These are phyloP conservation scores for Abortiporus biennis DNA, from an alignment of 1,284 basidiomycete genomes.

Conservation along the genomic window DNA sequence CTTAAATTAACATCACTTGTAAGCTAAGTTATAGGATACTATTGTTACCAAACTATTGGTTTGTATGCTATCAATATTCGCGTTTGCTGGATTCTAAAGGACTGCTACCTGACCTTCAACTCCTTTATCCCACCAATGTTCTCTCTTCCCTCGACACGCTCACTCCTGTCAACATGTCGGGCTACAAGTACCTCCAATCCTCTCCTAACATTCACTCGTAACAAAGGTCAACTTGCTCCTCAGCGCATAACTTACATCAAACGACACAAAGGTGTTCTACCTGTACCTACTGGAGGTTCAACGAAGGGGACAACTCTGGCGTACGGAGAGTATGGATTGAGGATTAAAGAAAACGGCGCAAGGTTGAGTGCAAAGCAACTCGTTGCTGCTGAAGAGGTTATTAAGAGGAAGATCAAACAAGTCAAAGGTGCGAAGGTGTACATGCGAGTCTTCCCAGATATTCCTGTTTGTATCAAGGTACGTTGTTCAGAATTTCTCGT, in stretches of 20 bases:
- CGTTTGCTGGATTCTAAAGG: background rate
- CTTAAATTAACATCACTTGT: conserved; percentile 3
- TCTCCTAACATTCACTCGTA: conserved; percentile 21
- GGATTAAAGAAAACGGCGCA: conserved; percentile 79
- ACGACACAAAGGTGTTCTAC: conserved; percentile 83
- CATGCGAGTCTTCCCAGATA: conserved; percentile 91
- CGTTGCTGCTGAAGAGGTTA: conserved; percentile 79
- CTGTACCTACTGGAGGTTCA: conserved; percentile 83
- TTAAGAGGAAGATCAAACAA: conserved; percentile 87
- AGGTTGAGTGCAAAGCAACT: conserved; percentile 92
- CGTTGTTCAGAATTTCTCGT: conserved; percentile 12
- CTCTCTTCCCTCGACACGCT: conserved; percentile 24
- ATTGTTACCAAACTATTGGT: background rate
- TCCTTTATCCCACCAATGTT: conserved; percentile 22
- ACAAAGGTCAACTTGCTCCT: conserved; percentile 70
- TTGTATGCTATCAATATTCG: background rate
- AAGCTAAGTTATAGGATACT: background rate
- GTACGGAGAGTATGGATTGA: conserved; percentile 87
- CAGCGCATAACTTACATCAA: conserved; percentile 78
- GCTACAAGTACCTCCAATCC: conserved; percentile 7
- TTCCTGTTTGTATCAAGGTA: conserved; percentile 96
- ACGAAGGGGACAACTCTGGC: conserved; percentile 91
- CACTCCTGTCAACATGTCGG: conserved; percentile 23
- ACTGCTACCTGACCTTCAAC: no score
- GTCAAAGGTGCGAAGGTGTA: conserved; percentile 89